Base-by-base conservation (phyloP, 75 land plant genomes). In the Pinus tabuliformis region DNA sequence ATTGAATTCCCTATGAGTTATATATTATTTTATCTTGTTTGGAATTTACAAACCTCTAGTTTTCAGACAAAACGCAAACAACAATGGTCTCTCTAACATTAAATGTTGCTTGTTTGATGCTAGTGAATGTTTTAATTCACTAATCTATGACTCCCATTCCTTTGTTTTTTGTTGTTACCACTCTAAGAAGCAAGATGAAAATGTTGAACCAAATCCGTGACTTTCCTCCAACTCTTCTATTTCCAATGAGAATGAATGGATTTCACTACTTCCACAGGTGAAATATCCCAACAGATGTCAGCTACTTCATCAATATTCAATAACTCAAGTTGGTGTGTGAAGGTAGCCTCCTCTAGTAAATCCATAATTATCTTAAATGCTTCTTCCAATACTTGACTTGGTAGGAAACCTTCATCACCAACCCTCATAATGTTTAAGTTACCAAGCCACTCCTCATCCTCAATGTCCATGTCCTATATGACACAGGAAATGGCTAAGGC, bases 151-250 rank as follows among this genome's bases (percentile, higher is more conserved):
- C 83, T 95, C 93, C 98, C 98, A 97, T 17, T 84, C 81, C 73
- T 84, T 81, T 56, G 92, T 15, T 76, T 90, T 90, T 33, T 80
- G 79, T 72, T 97, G 91, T 78, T 97, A 97, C 11, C 64, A n/a
- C 95, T 93, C 98, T 98, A 95, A 3, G 86, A 79, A 74, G 99
- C 85, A 56, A 95, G 95, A 98, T 97, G 99, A 70, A 97, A 89
- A 70, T 94, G 94, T 26, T 98, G 89, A 62, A 97, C 83, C 84
- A 95, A 83, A 20, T 98, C 87, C 88, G 89, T 89, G 39, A 95
- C 92, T 64, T 89, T 90, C 81, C 75, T 83, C 83, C 72, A 77
- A 74, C 99, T 84, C 80, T 93, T 92, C 42, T 75, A 76, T 58
- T 24, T 78, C 98, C 98, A 97, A 74, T 97, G 80, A 6, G n/a